Conservation (phyloP, 805 yeast genomes). For the Lachancea quebecensis region DNA sequence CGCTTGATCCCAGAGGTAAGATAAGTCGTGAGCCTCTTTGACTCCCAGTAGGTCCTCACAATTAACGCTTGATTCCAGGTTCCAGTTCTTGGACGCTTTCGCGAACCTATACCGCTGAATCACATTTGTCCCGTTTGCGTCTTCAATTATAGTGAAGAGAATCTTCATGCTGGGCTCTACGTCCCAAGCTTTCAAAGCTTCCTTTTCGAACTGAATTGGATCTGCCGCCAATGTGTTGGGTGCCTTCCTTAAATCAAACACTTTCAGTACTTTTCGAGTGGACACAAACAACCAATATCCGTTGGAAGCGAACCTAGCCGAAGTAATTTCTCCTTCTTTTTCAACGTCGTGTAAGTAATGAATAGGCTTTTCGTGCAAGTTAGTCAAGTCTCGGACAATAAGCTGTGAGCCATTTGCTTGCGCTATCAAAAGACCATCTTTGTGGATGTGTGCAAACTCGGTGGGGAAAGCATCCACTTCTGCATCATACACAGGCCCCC, state of each 20-base stretch:
- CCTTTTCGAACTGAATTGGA: slow-evolving; percentile 8
- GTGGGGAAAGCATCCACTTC: neutral
- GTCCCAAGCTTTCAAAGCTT: slow-evolving; percentile 3
- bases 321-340: slow-evolving; percentile 8
- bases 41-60: neutral
- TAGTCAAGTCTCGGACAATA: slow-evolving; percentile 11
- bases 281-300: slow-evolving; percentile 30
- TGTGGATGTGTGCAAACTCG: slow-evolving; percentile 24
- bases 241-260: slow-evolving; percentile 25
- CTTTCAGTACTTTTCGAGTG: slow-evolving; percentile 12
- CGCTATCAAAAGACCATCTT: slow-evolving; percentile 35
- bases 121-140: neutral
- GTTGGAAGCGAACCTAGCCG: slow-evolving; percentile 22
- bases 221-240: slow-evolving; percentile 17
- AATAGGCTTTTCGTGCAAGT: slow-evolving; percentile 7
- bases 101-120: neutral
- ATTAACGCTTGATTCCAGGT: neutral
- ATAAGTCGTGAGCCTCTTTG: neutral
- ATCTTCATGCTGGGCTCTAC: slow-evolving; percentile 7
- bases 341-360: slow-evolving; percentile 9
- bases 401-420: slow-evolving; percentile 6
- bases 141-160: slow-evolving; percentile 1
- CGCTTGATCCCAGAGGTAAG: slow-evolving; percentile 2
- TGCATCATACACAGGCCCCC: neutral
- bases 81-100: slow-evolving; percentile 5